Conservation (phyloP, 2,329 filamentous ascomycete genomes). For the Lasiodiplodia sp. region DNA sequence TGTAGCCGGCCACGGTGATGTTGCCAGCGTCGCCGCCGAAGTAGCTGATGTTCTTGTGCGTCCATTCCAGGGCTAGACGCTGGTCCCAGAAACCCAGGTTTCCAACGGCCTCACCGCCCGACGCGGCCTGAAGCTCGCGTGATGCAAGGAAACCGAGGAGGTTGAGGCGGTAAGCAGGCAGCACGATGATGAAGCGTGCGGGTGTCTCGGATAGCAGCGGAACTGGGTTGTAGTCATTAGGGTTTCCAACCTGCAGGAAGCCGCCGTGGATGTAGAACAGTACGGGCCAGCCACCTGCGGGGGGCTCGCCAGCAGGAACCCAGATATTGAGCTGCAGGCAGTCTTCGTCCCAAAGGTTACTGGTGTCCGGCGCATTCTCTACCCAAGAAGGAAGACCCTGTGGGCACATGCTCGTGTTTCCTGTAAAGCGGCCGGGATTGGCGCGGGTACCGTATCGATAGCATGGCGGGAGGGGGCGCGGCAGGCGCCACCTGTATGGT, state of each 20-base stretch:
- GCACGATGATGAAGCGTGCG: constrained; percentile 60
- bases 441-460: constrained; percentile 60
- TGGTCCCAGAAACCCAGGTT: constrained; percentile 68
- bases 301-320: constrained; percentile 57
- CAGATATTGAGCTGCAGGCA: constrained; percentile 65
- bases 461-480: constrained; percentile 55
- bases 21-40: constrained; percentile 60
- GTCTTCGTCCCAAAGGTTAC: constrained; percentile 57
- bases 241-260: constrained; percentile 63
- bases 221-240: constrained; percentile 56
- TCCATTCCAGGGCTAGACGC: constrained; percentile 64
- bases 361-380: constrained; percentile 31
- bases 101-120: constrained; percentile 48
- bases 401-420: constrained; percentile 56
- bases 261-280: constrained; percentile 66
- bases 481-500: constrained; percentile 58
- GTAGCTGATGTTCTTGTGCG: constrained; percentile 57
- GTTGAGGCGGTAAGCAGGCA: constrained; percentile 65
- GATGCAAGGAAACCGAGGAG: constrained; percentile 64
- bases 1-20: constrained; percentile 64
- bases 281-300: constrained; percentile 62
- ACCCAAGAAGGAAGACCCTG: constrained; percentile 44
- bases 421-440: constrained; percentile 56
- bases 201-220: constrained; percentile 58
- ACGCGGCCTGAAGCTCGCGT: constrained; percentile 52